Evolutionary conservation across 2,329 filamentous ascomycete species (phyloP), one percentile per base, ranked within the genome.

Genomic region (Xylaria sp.): DNA sequence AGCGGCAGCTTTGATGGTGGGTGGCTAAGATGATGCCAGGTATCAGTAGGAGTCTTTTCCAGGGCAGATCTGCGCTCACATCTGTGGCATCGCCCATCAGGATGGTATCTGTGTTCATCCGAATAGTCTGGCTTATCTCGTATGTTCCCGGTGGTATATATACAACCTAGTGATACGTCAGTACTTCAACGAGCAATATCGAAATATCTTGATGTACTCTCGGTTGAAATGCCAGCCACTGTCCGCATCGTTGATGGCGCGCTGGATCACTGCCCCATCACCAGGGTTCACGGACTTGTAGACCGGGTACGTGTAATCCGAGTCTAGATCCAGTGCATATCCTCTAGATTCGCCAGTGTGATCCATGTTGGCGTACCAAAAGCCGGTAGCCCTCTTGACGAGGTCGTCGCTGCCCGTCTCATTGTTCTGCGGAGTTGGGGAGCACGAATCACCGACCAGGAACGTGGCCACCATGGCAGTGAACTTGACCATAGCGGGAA

Each of bases 61-160:
- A 47, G 11, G 9, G 2, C 21, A 21, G 7, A 24, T 40, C 40
- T 8, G 6, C 26, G 59, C 69, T 64, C 20, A 72, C 71, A 48
- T 76, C 67, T 3, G 71, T 75, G 1, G 75, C 70, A 54, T 78
- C 75, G n/a, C 75, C 76, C 71, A 78, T 76, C 41, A 78, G 58
- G 29, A 78, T 72, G 5, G 75, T 78, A 43, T 76, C 75, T 0
- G 75, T 76, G 49, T 74, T 73, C 70, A 77, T 72, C 4, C 61
- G 46, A 29, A 78, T 72, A 1, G 75, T 76, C 43, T 69, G 47
- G 51, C 63, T 67, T 47, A 78, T 64, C 37, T 66, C 62, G 55
- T 78, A 78, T 7, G 70, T 75, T 39, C 75, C 76, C 1, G 74
- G 69, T 0, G 74, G 74, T 39, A 77, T 69, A 47, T 76, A 78